Evolutionary conservation across 139 green algal genomes (phyloP), one percentile per base, ranked within the genome.

Genomic region (Dunaliella sp.): DNA sequence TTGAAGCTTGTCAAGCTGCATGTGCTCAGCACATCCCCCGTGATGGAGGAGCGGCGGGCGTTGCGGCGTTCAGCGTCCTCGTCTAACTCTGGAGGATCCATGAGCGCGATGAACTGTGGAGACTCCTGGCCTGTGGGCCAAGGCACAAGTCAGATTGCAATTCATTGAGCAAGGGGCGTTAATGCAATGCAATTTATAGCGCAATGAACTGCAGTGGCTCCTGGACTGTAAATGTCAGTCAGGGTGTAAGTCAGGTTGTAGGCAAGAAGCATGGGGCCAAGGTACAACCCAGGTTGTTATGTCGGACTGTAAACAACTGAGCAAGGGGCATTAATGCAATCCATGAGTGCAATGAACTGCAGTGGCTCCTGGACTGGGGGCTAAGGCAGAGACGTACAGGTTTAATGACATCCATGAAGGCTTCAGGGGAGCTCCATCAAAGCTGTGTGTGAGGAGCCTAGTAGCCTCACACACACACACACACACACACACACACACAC

Each of bases 151-250:
- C n/a, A n/a, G n/a, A n/a, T n/a, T n/a, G n/a, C n/a, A n/a, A n/a
- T n/a, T n/a, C n/a, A n/a, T n/a, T n/a, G n/a, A n/a, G n/a, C n/a
- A n/a, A n/a, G n/a, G n/a, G n/a, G n/a, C n/a, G n/a, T n/a, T n/a
- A n/a, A n/a, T n/a, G n/a, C n/a, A n/a, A 77, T 92, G 86, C 75
- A 92, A n/a, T n/a, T n/a, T n/a, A 33, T 38, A 92, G 65, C 24
- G 26, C 1, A 0, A 86, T 22, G 36, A 92, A 38, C 77, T 84
- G 37, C 0, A 26, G 22, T 1, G 89, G 84, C 73, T 92, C 89
- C 0, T 36, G 30, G 81, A 86, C 89, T 87, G 87, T n/a, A n/a
- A n/a, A n/a, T n/a, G n/a, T n/a, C n/a, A n/a, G n/a, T n/a, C n/a
- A n/a, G n/a, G n/a, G n/a, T n/a, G n/a, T n/a, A n/a, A n/a, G n/a